Base-by-base conservation (phyloP, 352 stramenopile species). In the Vaucheria bursata region DNA sequence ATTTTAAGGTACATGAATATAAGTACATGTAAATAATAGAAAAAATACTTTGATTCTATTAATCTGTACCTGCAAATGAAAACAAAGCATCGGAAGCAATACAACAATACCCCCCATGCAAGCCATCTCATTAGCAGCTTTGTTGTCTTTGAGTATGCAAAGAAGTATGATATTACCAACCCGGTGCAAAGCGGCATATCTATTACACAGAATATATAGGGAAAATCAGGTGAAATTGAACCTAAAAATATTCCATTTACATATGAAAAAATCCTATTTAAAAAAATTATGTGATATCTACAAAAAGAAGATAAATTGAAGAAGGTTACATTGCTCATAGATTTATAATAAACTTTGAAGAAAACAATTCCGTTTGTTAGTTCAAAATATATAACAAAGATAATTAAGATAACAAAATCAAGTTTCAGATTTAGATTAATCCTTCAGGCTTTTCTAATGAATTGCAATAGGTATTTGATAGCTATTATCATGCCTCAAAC, bases 161-260 rank as follows among this genome's bases (percentile, higher is more conserved):
- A 88, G 73, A 8, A 88, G 74, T 18, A 87, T 52, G 0, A 84
- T 75, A 18, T 87, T 87, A 5, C 77, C 79, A 33, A 91, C 87
- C 32, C 87, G 87, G 29, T 91, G 86, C 29, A 94, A 68, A 0
- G 87, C 82, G 6, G 84, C 32, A 45, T 87, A 85, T 25, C 45
- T 59, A 25, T 25, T 12, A 25, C 45, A 25, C 12, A 12, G 45
- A 25, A 12, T 18, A 25, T 25, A 59, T 12, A 12, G 45, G 45
- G 12, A 59, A 25, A 12, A 25, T 12, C 45, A 25, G 12, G 45
- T 25, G 45, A 18, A 25, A 59, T 12, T 25, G 45, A 59, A 12
- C 12, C 25, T 25, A 59, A 25, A 59, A 12, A 25, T 59, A 25
- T 25, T 18, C 12, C 12, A 25, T 25, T 25, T 25, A 25, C 45